Evolutionary conservation across 177 flowering plant genomes (phyloP), one percentile per base, ranked within the genome.

Genomic region (Vitis hybrid): DNA sequence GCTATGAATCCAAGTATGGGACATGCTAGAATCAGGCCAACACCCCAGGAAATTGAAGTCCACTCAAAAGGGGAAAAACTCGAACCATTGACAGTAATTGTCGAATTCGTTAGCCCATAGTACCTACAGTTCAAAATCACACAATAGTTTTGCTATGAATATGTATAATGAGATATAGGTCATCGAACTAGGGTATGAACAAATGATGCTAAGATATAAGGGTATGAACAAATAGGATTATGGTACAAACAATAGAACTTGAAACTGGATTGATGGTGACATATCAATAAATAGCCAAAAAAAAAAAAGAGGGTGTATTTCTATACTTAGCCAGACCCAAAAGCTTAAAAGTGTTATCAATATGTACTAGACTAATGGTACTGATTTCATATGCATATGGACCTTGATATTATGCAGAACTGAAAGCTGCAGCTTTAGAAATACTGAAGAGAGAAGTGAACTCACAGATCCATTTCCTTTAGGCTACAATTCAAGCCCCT

Each of bases 1-100:
- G 88, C 79, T 17, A 82, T 8, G 26, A 56, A 58, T 66, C 62
- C 77, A 2, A 88, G 86, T 9, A 81, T 12, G 0, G 92, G 94
- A 26, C 66, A 67, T 4, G 81, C 79, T 49, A 89, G 21, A 10
- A 80, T 5, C 15, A 88, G 73, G 13, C 94, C 94, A 7, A 71
- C 21, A 1, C 70, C 78, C 94, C 94, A 88, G 3, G 91, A 86
- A 12, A 87, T 26, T 23, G 90, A 76, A 11, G 86, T 81, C 90
- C 87, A 89, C 17, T 80, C 80, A 3, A 89, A 68, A 1, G 90
- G 77, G 6, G 94, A 85, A 70, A 84, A 70, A 2, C 67, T 67
- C 3, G 62, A 9, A 19, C 56, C 9, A 26, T 34, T 19, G 0
- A 79, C 68, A 1, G 50, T 15, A 26, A 88, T 78, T 9, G 82